Evolutionary conservation across 768 basidiomycete genomes (phyloP).

Genomic region (Naganishia kalamii): DNA sequence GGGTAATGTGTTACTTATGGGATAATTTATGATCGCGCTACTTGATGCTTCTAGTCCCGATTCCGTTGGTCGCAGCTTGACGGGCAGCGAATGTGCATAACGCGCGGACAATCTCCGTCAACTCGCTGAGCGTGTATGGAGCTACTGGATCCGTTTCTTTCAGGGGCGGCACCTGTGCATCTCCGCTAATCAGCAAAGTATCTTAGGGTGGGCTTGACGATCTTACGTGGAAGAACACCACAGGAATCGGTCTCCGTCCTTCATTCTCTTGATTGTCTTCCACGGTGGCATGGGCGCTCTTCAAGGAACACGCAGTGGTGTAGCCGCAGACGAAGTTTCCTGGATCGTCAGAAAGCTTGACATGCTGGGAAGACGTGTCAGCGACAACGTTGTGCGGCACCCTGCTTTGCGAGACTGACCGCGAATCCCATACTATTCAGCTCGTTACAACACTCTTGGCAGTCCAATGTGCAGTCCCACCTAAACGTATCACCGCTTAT

Average conservation of each 20-base stretch:
- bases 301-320: constrained; percentile 3
- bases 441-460: neutral
- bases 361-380: neutral
- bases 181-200: neutral
- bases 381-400: neutral
- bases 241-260: constrained; percentile 1
- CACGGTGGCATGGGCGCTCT: neutral
- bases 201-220: neutral
- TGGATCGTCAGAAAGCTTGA: constrained; percentile 7
- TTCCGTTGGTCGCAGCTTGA: neutral
- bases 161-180: neutral
- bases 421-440: neutral
- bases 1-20: neutral
- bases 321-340: constrained; percentile 10
- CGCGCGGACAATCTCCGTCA: constrained; percentile 1
- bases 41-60: no score
- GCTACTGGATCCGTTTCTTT: neutral
- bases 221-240: constrained; percentile 10
- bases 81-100: constrained; percentile 2
- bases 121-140: constrained; percentile 8
- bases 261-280: neutral
- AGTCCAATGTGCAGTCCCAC: constrained; percentile 2
- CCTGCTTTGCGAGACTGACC: neutral
- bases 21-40: no score
- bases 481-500: neutral